phyloP scores from a whole-genome alignment of 192 early-diverging fungal species.

The Cladochytrium replicatum region DNA sequence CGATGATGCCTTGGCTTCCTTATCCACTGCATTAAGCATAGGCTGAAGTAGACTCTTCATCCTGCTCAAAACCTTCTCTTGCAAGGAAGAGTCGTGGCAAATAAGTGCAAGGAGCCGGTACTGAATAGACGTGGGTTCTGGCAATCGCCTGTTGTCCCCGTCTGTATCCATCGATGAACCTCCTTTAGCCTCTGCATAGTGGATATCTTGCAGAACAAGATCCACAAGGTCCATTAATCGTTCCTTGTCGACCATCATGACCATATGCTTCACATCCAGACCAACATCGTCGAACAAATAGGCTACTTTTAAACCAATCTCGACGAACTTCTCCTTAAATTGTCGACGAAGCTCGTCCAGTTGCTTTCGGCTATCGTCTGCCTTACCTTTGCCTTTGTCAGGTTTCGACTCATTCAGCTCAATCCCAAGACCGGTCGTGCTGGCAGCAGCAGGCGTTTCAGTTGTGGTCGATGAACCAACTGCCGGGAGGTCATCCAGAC shows the following conservation, averaged over 20 bases:
- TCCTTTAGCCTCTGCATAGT: too few species aligned
- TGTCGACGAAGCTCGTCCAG: conserved; percentile 30
- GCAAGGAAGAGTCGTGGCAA: conserved; percentile 44
- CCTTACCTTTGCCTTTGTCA: conserved; percentile 45
- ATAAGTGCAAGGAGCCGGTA: conserved; percentile 53
- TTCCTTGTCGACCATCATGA: too few species aligned
- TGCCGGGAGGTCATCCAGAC: neutral
- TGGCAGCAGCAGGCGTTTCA: neutral
- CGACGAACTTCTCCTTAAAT: conserved; percentile 25
- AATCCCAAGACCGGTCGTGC: neutral
- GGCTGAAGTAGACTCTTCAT: conserved; percentile 8
- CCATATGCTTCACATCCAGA: too few species aligned
- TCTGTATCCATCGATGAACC: too few species aligned
- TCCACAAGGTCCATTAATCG: too few species aligned
- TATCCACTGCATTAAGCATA: conserved; percentile 1
- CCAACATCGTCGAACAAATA: too few species aligned
- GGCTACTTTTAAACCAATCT: too few species aligned
- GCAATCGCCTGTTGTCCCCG: too few species aligned
- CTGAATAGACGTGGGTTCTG: conserved; percentile 36
- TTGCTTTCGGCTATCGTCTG: conserved; percentile 15
- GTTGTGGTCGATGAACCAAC: neutral
- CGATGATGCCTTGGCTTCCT: conserved; percentile 12
- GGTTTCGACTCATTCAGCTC: too few species aligned
- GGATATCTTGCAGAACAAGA: too few species aligned
- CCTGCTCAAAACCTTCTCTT: conserved; percentile 28